These are phyloP conservation scores for Silene uniflora DNA, from an alignment of 148 eudicot genomes.

Conservation along the genomic window DNA sequence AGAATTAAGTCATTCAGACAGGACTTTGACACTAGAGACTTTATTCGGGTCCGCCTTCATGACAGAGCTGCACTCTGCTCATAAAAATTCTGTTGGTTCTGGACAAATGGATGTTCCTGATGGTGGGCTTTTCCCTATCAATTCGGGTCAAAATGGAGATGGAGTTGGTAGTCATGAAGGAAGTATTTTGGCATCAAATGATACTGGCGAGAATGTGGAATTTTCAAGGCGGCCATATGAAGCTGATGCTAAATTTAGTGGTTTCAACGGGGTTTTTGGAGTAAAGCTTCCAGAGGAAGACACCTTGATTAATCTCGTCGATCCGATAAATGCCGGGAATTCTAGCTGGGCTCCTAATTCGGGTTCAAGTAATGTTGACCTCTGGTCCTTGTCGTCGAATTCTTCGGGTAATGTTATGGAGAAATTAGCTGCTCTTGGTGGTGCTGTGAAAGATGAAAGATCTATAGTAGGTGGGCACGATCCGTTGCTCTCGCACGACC, in stretches of 20 bases:
- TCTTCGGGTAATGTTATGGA: conserved; percentile 41
- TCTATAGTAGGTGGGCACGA: conserved; percentile 36
- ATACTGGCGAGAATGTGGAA: conserved; percentile 31
- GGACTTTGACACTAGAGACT: conserved; percentile 63
- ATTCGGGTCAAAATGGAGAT: conserved; percentile 32
- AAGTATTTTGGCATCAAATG: conserved; percentile 26
- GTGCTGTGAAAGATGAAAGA: conserved; percentile 40
- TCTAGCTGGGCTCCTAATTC: conserved; percentile 29
- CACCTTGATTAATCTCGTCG: conserved; percentile 42
- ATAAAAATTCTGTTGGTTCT: conserved; percentile 44
- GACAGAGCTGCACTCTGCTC: conserved; percentile 82
- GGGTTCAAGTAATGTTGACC: conserved; percentile 26
- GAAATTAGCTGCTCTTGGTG: conserved; percentile 51
- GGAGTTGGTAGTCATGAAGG: conserved; percentile 27
- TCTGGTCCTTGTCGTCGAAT: conserved; percentile 35
- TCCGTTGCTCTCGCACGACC: conserved; percentile 40
- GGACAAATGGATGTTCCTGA: conserved; percentile 25
- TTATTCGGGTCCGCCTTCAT: conserved; percentile 89
- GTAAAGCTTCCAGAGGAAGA: conserved; percentile 67
- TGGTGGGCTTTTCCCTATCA: too few species aligned
- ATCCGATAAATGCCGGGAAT: conserved; percentile 35
- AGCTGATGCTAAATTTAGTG: conserved; percentile 31
- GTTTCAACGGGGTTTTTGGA: conserved; percentile 35
- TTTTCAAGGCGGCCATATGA: conserved; percentile 38
- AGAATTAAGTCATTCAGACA: conserved; percentile 32